Base-by-base conservation (phyloP, 805 yeast genomes). In the Lipomyces yamadae region DNA sequence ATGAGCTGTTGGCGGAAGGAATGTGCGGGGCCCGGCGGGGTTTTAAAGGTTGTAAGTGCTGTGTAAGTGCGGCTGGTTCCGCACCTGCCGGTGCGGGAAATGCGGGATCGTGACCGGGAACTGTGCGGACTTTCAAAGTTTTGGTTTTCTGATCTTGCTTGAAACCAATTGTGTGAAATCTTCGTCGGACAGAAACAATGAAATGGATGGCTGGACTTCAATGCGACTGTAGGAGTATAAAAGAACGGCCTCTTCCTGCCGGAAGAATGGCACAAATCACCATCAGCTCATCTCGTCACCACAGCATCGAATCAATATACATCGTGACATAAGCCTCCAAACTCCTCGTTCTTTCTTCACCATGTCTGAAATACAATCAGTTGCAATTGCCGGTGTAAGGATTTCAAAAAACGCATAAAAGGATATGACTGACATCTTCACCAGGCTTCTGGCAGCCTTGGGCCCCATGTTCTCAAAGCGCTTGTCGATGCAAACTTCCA, bases 91-190 rank as follows among this genome's bases (percentile, higher is more conserved):
- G 45, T 37, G 45, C 45, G 45, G 45, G 45, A 37, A 4, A 37
- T 37, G 45, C 45, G 45, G 45, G 45, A 37, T 37, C 45, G 45
- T 37, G 6, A 5, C 13, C 45, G 45, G 45, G 45, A 37, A 37
- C n/a, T 37, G 45, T 37, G 45, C 45, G 45, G 45, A n/a, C 45
- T 37, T 37, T 37, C 45, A 37, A 37, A 37, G 45, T n/a, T 37
- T 37, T 13, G 45, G n/a, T 37, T n/a, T 37, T 37, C n/a, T 3
- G 10, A 1, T n/a, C n/a, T n/a, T n/a, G n/a, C n/a, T n/a, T n/a
- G n/a, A n/a, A 37, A 1, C 6, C 45, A 1, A 37, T 37, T 37
- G 45, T 3, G 45, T 37, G 3, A n/a, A 37, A 37, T 37, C 45
- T 37, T 37, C n/a, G 45, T 1, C 45, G 45, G 45, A 6, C n/a